These are phyloP conservation scores for Paraphaeosphaeria sporulosa DNA, from an alignment of 2,329 filamentous ascomycete genomes.

Conservation along the genomic window DNA sequence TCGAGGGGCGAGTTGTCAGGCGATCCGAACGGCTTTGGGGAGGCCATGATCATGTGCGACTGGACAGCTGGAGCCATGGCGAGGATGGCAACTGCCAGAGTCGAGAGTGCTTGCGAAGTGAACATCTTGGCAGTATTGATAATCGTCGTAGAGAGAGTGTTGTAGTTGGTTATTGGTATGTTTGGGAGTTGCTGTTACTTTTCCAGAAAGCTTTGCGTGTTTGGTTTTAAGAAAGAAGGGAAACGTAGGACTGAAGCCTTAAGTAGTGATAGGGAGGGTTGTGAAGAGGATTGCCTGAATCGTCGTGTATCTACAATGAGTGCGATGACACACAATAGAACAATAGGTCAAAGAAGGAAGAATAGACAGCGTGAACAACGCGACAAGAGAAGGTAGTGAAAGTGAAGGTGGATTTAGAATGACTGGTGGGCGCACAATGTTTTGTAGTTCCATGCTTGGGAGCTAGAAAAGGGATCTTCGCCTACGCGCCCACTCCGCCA, in stretches of 20 bases:
- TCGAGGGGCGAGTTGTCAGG: slow-evolving; percentile 69
- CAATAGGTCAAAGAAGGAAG: slow-evolving; percentile 18
- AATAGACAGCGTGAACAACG: slow-evolving; percentile 17
- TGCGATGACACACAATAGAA: slow-evolving; percentile 10
- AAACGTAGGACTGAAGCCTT: slow-evolving; percentile 8
- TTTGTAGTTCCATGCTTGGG: slow-evolving; percentile 12
- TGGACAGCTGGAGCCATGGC: slow-evolving; percentile 64
- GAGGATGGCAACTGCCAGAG: slow-evolving; percentile 28
- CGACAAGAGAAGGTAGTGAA: slow-evolving; percentile 14
- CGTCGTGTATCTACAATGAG: slow-evolving; percentile 6
- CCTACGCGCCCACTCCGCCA: slow-evolving; percentile 10
- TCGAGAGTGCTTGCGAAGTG: slow-evolving; percentile 18
- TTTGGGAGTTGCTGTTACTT: slow-evolving; percentile 11
- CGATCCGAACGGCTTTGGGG: slow-evolving; percentile 69
- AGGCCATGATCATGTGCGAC: slow-evolving; percentile 78
- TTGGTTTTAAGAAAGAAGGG: background rate
- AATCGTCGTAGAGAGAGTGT: background rate
- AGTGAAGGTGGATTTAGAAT: slow-evolving; percentile 27
- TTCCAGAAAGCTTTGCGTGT: slow-evolving; percentile 13
- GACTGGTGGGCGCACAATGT: slow-evolving; percentile 17
- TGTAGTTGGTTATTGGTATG: slow-evolving; percentile 9
- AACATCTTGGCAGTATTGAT: slow-evolving; percentile 14
- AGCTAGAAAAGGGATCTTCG: slow-evolving; percentile 5
- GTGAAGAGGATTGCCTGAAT: slow-evolving; percentile 8
- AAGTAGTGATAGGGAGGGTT: slow-evolving; percentile 10